phyloP scores from a whole-genome alignment of 2,329 filamentous ascomycete species.

The Hawksworthiomyces lignivorus region DNA sequence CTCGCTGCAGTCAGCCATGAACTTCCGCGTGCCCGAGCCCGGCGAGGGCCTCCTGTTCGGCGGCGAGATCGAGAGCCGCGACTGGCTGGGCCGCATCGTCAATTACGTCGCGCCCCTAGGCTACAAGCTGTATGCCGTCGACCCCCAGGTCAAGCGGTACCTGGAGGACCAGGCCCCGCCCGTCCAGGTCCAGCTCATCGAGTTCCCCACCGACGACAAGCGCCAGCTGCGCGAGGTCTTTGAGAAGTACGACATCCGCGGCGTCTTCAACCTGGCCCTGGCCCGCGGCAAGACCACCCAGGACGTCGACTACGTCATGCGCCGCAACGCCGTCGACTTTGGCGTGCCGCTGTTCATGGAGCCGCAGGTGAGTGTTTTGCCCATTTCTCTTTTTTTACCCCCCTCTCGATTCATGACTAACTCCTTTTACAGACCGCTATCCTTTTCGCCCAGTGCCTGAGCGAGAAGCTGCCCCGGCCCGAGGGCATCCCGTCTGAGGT shows the following conservation, averaged over 20 bases:
- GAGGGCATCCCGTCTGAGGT: slow-evolving; percentile 90
- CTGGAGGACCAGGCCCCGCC: slow-evolving; percentile 64
- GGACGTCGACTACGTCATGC: slow-evolving; percentile 97
- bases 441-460: slow-evolving; percentile 96
- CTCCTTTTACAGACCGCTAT: slow-evolving; percentile 65
- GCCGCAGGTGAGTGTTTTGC: slow-evolving; percentile 64
- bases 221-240: slow-evolving; percentile 89
- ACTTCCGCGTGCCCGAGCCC: slow-evolving; percentile 92
- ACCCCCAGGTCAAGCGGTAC: slow-evolving; percentile 71
- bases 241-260: slow-evolving; percentile 91
- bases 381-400: not conserved
- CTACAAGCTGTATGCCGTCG: slow-evolving; percentile 90
- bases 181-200: slow-evolving; percentile 77
- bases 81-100: slow-evolving; percentile 66
- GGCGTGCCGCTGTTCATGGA: slow-evolving; percentile 98
- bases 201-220: slow-evolving; percentile 96
- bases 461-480: slow-evolving; percentile 80
- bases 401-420: slow-evolving; percentile 1
- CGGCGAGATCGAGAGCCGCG: slow-evolving; percentile 55
- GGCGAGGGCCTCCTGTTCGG: slow-evolving; percentile 94
- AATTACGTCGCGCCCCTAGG: slow-evolving; percentile 82
- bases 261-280: slow-evolving; percentile 90
- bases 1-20: slow-evolving; percentile 94
- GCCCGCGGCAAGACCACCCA: slow-evolving; percentile 72
- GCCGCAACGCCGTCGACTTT: slow-evolving; percentile 96